Evolutionary conservation across 2,329 filamentous ascomycete species (phyloP).

Genomic region (Colletotrichum siamense): DNA sequence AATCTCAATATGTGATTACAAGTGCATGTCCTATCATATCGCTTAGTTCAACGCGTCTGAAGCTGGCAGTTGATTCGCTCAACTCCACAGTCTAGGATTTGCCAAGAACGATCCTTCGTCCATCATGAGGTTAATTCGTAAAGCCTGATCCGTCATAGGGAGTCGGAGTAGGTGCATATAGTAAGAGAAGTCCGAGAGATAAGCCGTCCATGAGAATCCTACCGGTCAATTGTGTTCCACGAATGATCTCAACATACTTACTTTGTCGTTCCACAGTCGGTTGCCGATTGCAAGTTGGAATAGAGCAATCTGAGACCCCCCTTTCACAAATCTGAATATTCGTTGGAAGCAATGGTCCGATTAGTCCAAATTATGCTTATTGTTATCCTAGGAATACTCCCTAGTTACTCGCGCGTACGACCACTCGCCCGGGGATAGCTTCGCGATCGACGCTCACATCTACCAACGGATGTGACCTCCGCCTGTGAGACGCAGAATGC

Average conservation of each 20-base stretch:
- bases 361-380: not conserved
- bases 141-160: not conserved
- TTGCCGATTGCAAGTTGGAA: not conserved
- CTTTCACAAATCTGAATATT: fast-evolving
- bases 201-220: not conserved
- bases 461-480: not conserved
- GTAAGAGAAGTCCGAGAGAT: not conserved
- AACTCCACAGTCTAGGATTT: not conserved
- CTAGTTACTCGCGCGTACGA: not conserved
- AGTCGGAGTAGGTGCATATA: not conserved
- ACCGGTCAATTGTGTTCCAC: not conserved
- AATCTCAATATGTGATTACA: not conserved
- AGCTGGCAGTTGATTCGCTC: not conserved
- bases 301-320: not conserved
- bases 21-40: not conserved
- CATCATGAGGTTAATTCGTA: not conserved
- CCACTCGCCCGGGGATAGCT: not conserved
- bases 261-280: fast-evolving
- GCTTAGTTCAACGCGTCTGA: not conserved
- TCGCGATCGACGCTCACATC: not conserved
- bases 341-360: not conserved
- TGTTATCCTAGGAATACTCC: not conserved
- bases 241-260: not conserved
- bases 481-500: not conserved
- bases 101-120: not conserved